phyloP scores from a whole-genome alignment of 164 flowering plant species.

The Aristolochia californica region DNA sequence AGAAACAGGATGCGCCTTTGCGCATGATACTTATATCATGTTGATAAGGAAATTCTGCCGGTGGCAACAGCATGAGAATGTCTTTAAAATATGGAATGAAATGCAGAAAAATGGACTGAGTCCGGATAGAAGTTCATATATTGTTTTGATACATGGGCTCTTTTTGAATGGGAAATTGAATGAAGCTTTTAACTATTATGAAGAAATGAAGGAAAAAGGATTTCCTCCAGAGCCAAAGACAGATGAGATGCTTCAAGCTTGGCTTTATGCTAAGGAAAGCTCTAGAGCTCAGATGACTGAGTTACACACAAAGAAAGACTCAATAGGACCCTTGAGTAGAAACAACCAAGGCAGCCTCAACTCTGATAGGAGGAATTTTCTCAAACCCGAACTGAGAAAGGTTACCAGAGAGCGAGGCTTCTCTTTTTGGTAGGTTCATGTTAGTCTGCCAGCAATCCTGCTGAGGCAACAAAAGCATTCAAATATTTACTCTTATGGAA shows the following conservation, averaged over 20 bases:
- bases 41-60: constrained; percentile 70
- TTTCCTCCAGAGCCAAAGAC: constrained; percentile 55
- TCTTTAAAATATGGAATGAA: constrained; percentile 58
- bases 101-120: constrained; percentile 50
- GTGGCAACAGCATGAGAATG: constrained; percentile 65
- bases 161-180: constrained; percentile 68
- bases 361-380: constrained; percentile 21
- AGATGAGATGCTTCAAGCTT: constrained; percentile 56
- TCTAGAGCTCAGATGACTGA: constrained; percentile 11
- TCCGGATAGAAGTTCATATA: constrained; percentile 69
- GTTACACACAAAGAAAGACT: constrained; percentile 11
- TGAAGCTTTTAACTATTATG: constrained; percentile 52
- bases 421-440: constrained; percentile 33
- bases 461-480: too few species aligned
- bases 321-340: constrained; percentile 9
- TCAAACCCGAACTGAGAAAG: constrained; percentile 38
- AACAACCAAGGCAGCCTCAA: constrained; percentile 7
- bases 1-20: constrained; percentile 38
- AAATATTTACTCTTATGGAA: too few species aligned
- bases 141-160: constrained; percentile 66
- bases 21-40: constrained; percentile 62
- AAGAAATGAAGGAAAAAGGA: constrained; percentile 62
- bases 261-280: constrained; percentile 36
- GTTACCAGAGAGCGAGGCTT: constrained; percentile 48
- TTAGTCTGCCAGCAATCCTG: too few species aligned